Percentiles rank a stretch among this genome's conserved stretches.
Evolutionary conservation across 345 rosid genomes (phyloP).

Genomic region (Durio zibethinus): DNA sequence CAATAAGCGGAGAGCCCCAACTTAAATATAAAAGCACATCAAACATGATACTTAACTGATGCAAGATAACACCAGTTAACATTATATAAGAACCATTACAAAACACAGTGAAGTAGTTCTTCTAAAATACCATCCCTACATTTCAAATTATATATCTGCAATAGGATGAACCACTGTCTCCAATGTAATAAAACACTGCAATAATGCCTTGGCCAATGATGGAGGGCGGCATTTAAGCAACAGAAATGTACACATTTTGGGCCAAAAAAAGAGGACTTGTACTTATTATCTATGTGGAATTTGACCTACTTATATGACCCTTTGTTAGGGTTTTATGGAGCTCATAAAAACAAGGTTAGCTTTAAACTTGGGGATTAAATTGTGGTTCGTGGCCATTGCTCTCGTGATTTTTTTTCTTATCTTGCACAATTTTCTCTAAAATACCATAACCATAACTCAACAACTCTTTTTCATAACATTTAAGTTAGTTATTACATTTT

Average conservation of each 20-base stretch:
- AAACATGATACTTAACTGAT: neutral
- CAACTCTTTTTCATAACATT: neutral
- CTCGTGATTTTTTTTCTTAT: neutral
- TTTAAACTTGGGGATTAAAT: too few species aligned
- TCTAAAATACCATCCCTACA: neutral
- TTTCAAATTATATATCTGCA: neutral
- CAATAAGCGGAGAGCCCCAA: neutral
- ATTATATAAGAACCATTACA: neutral
- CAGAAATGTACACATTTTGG: neutral
- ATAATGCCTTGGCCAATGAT: neutral
- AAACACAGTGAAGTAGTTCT: neutral
- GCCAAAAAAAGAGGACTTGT: neutral
- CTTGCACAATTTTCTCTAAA: neutral
- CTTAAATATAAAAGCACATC: neutral
- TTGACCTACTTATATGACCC: neutral
- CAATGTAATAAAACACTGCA: neutral
- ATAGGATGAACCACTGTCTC: neutral
- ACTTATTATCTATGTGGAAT: neutral
- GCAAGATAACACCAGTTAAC: neutral
- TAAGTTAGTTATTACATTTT: neutral
- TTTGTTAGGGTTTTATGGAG: neutral
- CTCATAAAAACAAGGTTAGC: too few species aligned
- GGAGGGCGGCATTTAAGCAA: neutral
- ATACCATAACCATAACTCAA: neutral
- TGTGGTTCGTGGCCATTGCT: neutral